Evolutionary conservation across 2,329 filamentous ascomycete species (phyloP).

Genomic region (Exophiala alcalophila): DNA sequence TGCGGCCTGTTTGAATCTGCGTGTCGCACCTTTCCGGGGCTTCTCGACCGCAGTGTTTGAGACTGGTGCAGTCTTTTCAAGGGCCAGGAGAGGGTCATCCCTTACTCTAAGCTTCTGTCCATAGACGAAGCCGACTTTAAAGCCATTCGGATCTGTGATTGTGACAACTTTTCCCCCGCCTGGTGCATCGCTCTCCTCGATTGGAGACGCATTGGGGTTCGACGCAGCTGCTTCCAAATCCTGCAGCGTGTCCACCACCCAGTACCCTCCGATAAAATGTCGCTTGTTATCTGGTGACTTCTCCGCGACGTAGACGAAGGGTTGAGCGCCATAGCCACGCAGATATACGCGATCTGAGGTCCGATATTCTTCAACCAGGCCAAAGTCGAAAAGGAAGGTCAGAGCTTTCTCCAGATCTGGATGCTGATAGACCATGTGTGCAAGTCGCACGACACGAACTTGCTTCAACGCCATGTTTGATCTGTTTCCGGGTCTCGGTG

Average conservation of each 20-base stretch:
- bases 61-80: slow-evolving; percentile 29
- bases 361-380: slow-evolving; percentile 32
- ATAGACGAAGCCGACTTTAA: slow-evolving; percentile 26
- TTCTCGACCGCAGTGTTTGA: slow-evolving; percentile 38
- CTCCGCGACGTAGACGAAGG: slow-evolving; percentile 53
- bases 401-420: slow-evolving; percentile 31
- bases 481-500: too few relatives aligned
- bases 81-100: slow-evolving; percentile 1
- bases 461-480: slow-evolving; percentile 14
- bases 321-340: slow-evolving; percentile 60
- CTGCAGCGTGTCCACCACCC: slow-evolving; percentile 20
- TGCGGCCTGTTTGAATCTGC: slow-evolving; percentile 45
- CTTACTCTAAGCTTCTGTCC: slow-evolving; percentile 21
- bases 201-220: slow-evolving; percentile 12
- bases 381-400: slow-evolving; percentile 36
- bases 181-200: slow-evolving; percentile 21
- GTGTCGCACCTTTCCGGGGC: slow-evolving; percentile 37
- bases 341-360: slow-evolving; percentile 54
- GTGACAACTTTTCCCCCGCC: slow-evolving; percentile 28
- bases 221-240: slow-evolving; percentile 20
- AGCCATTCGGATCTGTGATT: slow-evolving; percentile 27
- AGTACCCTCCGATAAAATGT: slow-evolving; percentile 20
- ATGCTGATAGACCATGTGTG: slow-evolving; percentile 36
- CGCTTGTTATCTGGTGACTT: slow-evolving; percentile 18
- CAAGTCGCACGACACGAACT: slow-evolving; percentile 33